phyloP scores from a whole-genome alignment of 305 asterid species.

The Fraxinus dipetala region DNA sequence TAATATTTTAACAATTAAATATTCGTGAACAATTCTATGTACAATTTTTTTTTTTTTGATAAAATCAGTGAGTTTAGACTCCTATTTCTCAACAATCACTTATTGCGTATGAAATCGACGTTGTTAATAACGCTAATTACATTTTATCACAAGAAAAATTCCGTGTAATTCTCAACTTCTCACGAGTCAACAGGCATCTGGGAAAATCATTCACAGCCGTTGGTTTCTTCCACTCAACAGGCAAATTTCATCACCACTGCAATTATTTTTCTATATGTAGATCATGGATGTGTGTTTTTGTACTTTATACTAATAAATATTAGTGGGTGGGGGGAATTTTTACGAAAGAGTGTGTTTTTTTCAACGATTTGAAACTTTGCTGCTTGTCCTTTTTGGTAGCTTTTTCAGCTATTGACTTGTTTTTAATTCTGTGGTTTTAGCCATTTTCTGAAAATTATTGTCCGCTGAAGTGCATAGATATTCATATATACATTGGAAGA shows the following conservation, averaged over 20 bases:
- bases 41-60: not conserved
- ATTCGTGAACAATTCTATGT: not conserved
- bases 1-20: not conserved
- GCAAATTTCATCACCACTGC: constrained; percentile 7
- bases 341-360: not conserved
- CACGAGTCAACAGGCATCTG: constrained; percentile 22
- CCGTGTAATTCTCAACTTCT: not conserved
- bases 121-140: not conserved
- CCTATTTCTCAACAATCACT: not conserved
- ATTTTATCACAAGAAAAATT: not conserved
- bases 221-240: constrained; percentile 10
- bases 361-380: constrained; percentile 10
- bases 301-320: not conserved
- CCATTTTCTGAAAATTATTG: not conserved
- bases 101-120: not conserved
- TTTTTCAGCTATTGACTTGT: not conserved
- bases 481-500: not conserved
- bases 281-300: not conserved
- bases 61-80: not conserved
- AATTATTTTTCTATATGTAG: not conserved
- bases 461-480: constrained; percentile 4
- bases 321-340: constrained; percentile 5
- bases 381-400: not conserved
- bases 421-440: not conserved
- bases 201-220: constrained; percentile 31